Evolutionary conservation across 2,329 filamentous ascomycete species (phyloP), one percentile per base, ranked within the genome.

Genomic region (Stemphylium lycopersici): DNA sequence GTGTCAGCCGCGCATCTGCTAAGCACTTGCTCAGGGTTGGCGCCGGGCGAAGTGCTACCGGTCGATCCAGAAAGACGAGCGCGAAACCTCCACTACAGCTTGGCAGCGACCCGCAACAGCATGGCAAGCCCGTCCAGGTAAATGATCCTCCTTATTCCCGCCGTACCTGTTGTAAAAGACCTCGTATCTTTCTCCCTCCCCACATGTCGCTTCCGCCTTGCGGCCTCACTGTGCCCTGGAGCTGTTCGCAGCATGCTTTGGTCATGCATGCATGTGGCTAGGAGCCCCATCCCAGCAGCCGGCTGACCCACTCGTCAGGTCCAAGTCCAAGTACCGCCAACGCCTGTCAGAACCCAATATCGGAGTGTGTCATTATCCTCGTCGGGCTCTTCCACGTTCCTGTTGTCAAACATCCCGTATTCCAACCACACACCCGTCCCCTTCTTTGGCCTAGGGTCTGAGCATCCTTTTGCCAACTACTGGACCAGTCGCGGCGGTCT

Each of bases 401-500:
- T 91, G 10, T 79, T 92, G 40, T 90, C 89, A 45, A 87, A 90
- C 66, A 83, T 91, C 2, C 88, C 89, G 0, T 90, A 89, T 68
- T 89, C 89, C 0, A 81, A 84, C 37, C 84, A 87, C 8, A 86
- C 86, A 6, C 87, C 87, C 1, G 90, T 87, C 50, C 91, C 90
- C 61, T 88, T 92, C 50, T 93, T 93, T 69, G 90, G 90, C n/a
- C 86, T 91, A 59, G 89, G 88, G 12, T 87, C 87, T 0, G 88
- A 91, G 68, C 89, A 91, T 68, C 89, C 89, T 0, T 92, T 92
- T 69, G 87, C 88, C 66, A 93, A 93, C 69, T 93, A 93, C 74
- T 93, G 90, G 90, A 93, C 89, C 2, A 90, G 87, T 66, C 84
- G 87, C 56, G 90, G 90, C 42, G 90, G 89, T 0, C 77, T 93